Percentiles rank a stretch among this genome's conserved stretches.
Evolutionary conservation across 345 rosid species (phyloP).

Genomic region (Rhizophora mangle): DNA sequence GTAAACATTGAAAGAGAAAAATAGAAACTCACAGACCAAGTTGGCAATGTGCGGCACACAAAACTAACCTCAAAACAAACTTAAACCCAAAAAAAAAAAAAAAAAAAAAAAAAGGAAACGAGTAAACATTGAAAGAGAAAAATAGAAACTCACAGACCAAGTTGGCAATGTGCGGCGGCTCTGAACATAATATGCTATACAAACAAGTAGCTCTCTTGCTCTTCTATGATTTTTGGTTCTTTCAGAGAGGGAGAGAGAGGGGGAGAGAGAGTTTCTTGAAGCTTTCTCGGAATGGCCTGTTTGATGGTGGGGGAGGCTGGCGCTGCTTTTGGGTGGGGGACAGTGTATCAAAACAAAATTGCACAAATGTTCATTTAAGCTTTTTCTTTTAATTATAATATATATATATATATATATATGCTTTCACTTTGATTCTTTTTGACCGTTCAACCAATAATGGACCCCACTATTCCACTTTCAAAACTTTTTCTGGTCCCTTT

Average conservation of each 20-base stretch:
- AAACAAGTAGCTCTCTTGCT: neutral
- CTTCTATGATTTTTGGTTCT: neutral
- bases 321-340: neutral
- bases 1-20: neutral
- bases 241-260: neutral
- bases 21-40: slow-evolving; percentile 23
- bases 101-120: neutral
- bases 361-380: slow-evolving; percentile 34
- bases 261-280: slow-evolving; percentile 1
- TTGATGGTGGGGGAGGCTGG: neutral
- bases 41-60: slow-evolving; percentile 1
- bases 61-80: too few relatives aligned
- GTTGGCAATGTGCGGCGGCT: neutral
- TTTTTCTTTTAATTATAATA: neutral
- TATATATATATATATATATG: neutral
- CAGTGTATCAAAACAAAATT: slow-evolving; percentile 22
- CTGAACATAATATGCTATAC: neutral
- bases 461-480: slow-evolving; percentile 24
- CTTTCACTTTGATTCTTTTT: slow-evolving; percentile 34
- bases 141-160: slow-evolving; percentile 24
- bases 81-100: too few relatives aligned
- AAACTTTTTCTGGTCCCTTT: slow-evolving; percentile 17
- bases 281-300: slow-evolving; percentile 3
- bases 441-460: slow-evolving; percentile 50
- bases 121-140: neutral